Evolutionary conservation across 73 alveolate genomes (phyloP), one percentile per base, ranked within the genome.

Genomic region (Effrenium voratum): DNA sequence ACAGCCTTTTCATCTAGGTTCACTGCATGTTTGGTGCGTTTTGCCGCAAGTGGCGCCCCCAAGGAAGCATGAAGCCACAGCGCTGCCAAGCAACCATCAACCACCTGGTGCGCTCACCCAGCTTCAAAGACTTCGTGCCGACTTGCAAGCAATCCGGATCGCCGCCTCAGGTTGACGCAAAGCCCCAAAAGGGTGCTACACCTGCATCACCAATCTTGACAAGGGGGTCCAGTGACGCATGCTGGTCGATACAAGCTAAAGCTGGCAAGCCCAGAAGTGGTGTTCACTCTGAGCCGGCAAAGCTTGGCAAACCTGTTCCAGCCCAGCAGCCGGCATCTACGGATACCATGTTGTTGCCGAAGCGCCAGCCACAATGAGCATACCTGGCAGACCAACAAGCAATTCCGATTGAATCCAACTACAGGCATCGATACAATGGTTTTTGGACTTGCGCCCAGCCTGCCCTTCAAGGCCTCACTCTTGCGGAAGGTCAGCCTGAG

Each of bases 351-450:
- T 82, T 82, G 75, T 49, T 82, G n/a, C n/a, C n/a, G n/a, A n/a
- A n/a, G n/a, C n/a, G n/a, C n/a, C n/a, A n/a, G n/a, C n/a, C n/a
- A n/a, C n/a, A n/a, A n/a, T n/a, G n/a, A n/a, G n/a, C n/a, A n/a
- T n/a, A n/a, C n/a, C n/a, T n/a, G n/a, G n/a, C n/a, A n/a, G n/a
- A n/a, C n/a, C n/a, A n/a, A n/a, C n/a, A n/a, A n/a, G n/a, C n/a
- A n/a, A n/a, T n/a, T n/a, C 46, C 92, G 92, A n/a, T 82, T 38
- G 50, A 82, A 82, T 82, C 92, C 92, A 36, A n/a, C n/a, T n/a
- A n/a, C n/a, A n/a, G n/a, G n/a, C n/a, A n/a, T n/a, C n/a, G n/a
- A n/a, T n/a, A n/a, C n/a, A 38, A 12, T 32, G 30, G 24, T n/a
- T 50, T 72, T 45, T 0, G 22, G 49, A 46, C n/a, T 73, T 73